A percentile compares a stretch with the other conserved stretches of the same genome.
phyloP scores from a whole-genome alignment of 208 protist species.

The Acanthamoeba sp. region DNA sequence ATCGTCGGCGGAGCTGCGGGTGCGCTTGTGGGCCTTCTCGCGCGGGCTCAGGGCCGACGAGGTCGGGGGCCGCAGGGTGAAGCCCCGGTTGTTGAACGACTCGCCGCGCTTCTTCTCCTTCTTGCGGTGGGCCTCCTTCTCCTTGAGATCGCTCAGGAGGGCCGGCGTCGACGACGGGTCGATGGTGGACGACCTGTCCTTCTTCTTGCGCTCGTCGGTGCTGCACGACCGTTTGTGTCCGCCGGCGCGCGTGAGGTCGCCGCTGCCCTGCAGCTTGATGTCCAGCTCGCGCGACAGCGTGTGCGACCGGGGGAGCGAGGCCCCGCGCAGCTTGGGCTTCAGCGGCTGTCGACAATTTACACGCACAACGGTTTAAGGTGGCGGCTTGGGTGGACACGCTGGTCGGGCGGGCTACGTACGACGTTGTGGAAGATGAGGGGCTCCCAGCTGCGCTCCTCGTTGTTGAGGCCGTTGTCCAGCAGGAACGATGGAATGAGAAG shows the following conservation, averaged over 20 bases:
- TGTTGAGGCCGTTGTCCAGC: conserved; percentile 49
- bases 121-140: neutral
- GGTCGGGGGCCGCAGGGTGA: conserved; percentile 19
- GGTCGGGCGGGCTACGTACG: neutral
- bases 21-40: conserved; percentile 59
- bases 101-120: conserved; percentile 37
- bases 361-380: neutral
- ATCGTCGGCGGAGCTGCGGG: conserved; percentile 35
- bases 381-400: neutral
- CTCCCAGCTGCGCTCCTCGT: conserved; percentile 69
- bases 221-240: conserved; percentile 34
- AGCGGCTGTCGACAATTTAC: neutral
- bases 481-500: conserved; percentile 66
- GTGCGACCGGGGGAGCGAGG: neutral
- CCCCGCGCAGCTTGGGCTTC: neutral
- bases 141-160: neutral
- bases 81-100: conserved; percentile 26
- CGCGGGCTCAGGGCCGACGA: neutral
- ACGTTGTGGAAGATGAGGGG: conserved; percentile 72
- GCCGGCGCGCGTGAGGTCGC: neutral
- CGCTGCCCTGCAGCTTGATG: conserved; percentile 31
- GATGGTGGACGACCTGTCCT: neutral
- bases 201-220: conserved; percentile 41
- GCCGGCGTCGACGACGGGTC: neutral
- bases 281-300: conserved; percentile 45